A percentile compares a stretch with the other conserved stretches of the same genome.
Conservation (phyloP, 345 rosid genomes). For the Arabis hirsuta region DNA sequence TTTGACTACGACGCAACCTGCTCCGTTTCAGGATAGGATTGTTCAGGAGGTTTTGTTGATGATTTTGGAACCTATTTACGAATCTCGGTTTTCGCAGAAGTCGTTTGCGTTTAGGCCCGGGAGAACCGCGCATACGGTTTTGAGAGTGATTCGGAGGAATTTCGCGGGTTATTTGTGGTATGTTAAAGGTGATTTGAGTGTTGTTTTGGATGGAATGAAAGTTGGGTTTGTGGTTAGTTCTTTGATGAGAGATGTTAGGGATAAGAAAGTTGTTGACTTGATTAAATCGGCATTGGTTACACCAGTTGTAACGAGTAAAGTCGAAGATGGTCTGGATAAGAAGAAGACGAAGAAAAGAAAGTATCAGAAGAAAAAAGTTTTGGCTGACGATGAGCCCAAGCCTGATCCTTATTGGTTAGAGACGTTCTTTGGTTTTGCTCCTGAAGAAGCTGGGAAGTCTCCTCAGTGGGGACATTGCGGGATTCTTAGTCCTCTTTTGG, state of each 20-base stretch:
- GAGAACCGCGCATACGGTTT: constrained; percentile 80
- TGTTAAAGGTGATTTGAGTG: constrained; percentile 89
- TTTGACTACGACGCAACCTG: constrained; percentile 85
- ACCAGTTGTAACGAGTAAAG: constrained; percentile 67
- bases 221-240: constrained; percentile 79
- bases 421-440: constrained; percentile 92
- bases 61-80: constrained; percentile 87
- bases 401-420: constrained; percentile 99
- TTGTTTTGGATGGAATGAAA: constrained; percentile 91
- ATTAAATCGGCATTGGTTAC: constrained; percentile 77
- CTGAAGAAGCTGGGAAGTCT: constrained; percentile 90
- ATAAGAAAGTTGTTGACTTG: constrained; percentile 91
- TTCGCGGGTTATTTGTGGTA: constrained; percentile 96
- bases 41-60: constrained; percentile 91
- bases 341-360: constrained; percentile 84
- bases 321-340: constrained; percentile 68
- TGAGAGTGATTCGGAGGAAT: constrained; percentile 89
- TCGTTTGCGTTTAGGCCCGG: constrained; percentile 94
- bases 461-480: constrained; percentile 99
- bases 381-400: constrained; percentile 97
- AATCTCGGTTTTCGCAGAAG: constrained; percentile 82
- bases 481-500: constrained; percentile 87
- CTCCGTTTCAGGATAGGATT: constrained; percentile 90
- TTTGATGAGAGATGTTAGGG: constrained; percentile 93
- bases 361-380: constrained; percentile 88